Evolutionary conservation across 164 flowering plant genomes (phyloP).

Genomic region (Akebia trifoliata): DNA sequence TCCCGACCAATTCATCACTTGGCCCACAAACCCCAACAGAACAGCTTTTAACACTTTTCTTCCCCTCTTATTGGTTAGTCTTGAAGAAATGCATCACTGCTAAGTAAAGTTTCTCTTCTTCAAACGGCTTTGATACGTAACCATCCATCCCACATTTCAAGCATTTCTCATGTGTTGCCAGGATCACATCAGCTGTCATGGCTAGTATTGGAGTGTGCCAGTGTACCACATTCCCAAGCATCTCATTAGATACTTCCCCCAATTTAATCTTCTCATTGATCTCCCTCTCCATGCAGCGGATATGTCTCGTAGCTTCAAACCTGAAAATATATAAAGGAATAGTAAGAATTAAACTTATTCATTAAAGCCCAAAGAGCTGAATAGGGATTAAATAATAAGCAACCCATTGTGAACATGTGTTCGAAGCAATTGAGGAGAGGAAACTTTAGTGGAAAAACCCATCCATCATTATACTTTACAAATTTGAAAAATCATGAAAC

Average conservation of each 20-base stretch:
- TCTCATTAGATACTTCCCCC: conserved; percentile 38
- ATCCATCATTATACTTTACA: too few relatives aligned
- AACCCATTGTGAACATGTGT: too few relatives aligned
- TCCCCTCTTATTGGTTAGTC: conserved; percentile 31
- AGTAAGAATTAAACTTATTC: too few relatives aligned
- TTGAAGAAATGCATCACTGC: conserved; percentile 67
- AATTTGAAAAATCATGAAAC: too few relatives aligned
- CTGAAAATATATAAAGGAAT: conserved; percentile 42
- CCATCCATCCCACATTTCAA: conserved; percentile 84
- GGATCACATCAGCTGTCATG: conserved; percentile 93
- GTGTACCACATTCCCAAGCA: conserved; percentile 23
- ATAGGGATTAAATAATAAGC: too few relatives aligned
- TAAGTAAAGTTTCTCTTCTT: conserved; percentile 67
- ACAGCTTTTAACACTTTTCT: conserved; percentile 4
- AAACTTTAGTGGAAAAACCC: too few relatives aligned
- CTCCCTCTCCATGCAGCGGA: conserved; percentile 49
- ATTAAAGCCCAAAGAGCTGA: too few relatives aligned
- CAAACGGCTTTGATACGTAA: conserved; percentile 91
- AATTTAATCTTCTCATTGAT: conserved; percentile 44
- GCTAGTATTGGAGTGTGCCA: conserved; percentile 93
- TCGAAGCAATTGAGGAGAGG: too few relatives aligned
- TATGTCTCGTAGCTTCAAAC: conserved; percentile 73
- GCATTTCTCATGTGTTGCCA: conserved; percentile 67
- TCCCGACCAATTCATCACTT: conserved; percentile 6
- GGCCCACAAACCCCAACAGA: conserved; percentile 3